Percentiles rank a stretch among this genome's conserved stretches.
Conservation (phyloP, 2,329 filamentous ascomycete genomes). For the Fusarium cicatricum region DNA sequence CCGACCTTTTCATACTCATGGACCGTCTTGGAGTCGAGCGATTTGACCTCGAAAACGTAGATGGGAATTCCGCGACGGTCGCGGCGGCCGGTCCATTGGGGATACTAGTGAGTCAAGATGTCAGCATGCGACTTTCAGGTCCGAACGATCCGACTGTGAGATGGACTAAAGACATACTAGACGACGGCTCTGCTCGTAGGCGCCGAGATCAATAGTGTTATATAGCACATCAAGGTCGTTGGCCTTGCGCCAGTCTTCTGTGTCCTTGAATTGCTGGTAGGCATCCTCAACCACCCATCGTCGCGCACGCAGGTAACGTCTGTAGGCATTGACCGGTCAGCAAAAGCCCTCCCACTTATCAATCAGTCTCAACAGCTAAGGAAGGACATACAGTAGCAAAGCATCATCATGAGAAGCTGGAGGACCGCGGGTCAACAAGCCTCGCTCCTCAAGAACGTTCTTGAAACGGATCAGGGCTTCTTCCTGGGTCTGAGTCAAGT, state of each 20-base stretch:
- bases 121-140: constrained; percentile 5
- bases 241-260: constrained; percentile 84
- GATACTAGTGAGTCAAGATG: constrained; percentile 69
- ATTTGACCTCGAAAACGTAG: constrained; percentile 87
- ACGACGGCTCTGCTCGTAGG: constrained; percentile 81
- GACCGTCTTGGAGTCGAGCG: constrained; percentile 84
- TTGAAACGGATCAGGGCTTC: constrained; percentile 77
- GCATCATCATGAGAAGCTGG: constrained; percentile 75
- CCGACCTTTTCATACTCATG: constrained; percentile 75
- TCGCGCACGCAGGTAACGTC: constrained; percentile 85
- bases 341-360: constrained; percentile 6
- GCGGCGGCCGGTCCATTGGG: constrained; percentile 92
- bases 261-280: constrained; percentile 84
- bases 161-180: constrained; percentile 61
- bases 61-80: constrained; percentile 92
- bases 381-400: constrained; percentile 70
- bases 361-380: neutral
- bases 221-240: constrained; percentile 84
- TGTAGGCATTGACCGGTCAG: constrained; percentile 48
- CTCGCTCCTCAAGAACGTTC: constrained; percentile 68
- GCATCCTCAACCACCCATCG: constrained; percentile 82
- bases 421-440: constrained; percentile 66
- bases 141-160: neutral
- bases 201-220: constrained; percentile 83
- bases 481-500: constrained; percentile 75